Evolutionary conservation across 2,329 filamentous ascomycete genomes (phyloP).

Genomic region (Monilinia aucupariae): DNA sequence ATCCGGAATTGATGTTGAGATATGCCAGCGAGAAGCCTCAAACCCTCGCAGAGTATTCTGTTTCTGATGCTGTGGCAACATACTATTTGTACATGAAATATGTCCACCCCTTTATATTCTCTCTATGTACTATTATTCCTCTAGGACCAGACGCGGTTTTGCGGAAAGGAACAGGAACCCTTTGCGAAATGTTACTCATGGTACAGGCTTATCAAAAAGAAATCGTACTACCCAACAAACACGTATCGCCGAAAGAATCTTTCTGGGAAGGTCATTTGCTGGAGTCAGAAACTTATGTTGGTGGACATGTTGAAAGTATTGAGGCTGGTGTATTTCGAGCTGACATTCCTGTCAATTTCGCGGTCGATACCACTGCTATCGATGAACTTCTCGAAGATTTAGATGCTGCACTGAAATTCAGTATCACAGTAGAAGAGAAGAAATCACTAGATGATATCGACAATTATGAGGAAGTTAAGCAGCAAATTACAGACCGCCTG

Average conservation of each 20-base stretch:
- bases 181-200: conserved; percentile 99
- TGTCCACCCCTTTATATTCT: conserved; percentile 99
- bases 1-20: conserved; percentile 94
- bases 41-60: conserved; percentile 93
- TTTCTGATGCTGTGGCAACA: conserved; percentile 96
- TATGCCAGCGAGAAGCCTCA: conserved; percentile 87
- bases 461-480: conserved; percentile 80
- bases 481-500: conserved; percentile 69
- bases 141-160: conserved; percentile 88
- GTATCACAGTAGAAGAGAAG: conserved; percentile 76
- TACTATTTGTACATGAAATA: conserved; percentile 99
- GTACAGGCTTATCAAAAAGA: conserved; percentile 90
- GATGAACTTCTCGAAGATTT: conserved; percentile 84
- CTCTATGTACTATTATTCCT: conserved; percentile 91
- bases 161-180: conserved; percentile 91
- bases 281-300: conserved; percentile 96
- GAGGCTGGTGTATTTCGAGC: conserved; percentile 95
- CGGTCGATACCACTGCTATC: conserved; percentile 79
- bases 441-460: conserved; percentile 72
- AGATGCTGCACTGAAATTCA: conserved; percentile 84
- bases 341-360: conserved; percentile 92
- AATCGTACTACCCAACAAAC: conserved; percentile 94
- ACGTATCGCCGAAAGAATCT: conserved; percentile 80
- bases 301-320: conserved; percentile 98
- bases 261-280: conserved; percentile 97